Conservation (phyloP, 768 basidiomycete genomes). For the Tricholoma matsutake region DNA sequence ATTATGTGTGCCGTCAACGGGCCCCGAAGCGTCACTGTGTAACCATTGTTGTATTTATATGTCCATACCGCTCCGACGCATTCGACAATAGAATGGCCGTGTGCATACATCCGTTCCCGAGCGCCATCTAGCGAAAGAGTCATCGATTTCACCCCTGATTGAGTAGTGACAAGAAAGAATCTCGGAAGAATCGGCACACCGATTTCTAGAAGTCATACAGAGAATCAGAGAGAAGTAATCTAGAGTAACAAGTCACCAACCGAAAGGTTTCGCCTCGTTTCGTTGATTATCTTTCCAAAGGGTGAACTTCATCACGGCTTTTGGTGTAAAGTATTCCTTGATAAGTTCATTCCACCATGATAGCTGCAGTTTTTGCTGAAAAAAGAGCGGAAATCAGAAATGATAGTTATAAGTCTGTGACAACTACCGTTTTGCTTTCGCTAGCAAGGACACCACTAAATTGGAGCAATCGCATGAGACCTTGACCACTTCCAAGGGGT, state of each 20-base stretch:
- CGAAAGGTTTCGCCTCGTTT: conserved; percentile 80
- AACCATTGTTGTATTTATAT: conserved; percentile 76
- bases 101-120: conserved; percentile 52
- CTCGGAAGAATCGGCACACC: conserved; percentile 76
- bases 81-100: conserved; percentile 59
- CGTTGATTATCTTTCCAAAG: conserved; percentile 85
- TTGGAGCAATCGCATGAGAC: conserved; percentile 59
- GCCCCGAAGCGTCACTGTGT: conserved; percentile 72
- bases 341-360: conserved; percentile 67
- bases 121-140: conserved; percentile 75
- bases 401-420: not conserved
- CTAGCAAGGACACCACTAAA: conserved; percentile 65
- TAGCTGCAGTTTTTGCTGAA: conserved; percentile 54
- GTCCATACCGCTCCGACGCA: conserved; percentile 78
- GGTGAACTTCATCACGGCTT: conserved; percentile 73
- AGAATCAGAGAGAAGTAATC: conserved; percentile 7
- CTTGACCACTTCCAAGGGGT: conserved; percentile 56
- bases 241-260: conserved; percentile 39
- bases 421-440: conserved; percentile 47
- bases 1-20: conserved; percentile 68
- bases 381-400: conserved; percentile 4
- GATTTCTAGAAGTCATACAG: conserved; percentile 51
- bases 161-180: conserved; percentile 81
- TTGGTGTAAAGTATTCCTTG: conserved; percentile 66
- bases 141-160: conserved; percentile 85